These are phyloP conservation scores for Murraya paniculata DNA, from an alignment of 345 rosid species.

Conservation along the genomic window DNA sequence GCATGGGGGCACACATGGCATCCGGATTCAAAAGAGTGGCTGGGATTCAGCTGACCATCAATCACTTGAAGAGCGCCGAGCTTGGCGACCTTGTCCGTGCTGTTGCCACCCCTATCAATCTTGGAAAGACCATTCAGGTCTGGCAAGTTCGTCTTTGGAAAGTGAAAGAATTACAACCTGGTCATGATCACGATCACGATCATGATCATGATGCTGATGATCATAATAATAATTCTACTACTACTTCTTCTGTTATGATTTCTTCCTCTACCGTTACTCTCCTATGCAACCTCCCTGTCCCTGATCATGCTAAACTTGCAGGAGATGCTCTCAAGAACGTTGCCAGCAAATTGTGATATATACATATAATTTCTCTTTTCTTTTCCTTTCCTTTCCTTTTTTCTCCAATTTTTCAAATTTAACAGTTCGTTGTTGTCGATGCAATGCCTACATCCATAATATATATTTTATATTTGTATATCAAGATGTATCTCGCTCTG, in stretches of 20 bases:
- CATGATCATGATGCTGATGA: too few relatives aligned
- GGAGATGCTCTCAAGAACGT: conserved; percentile 40
- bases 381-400: too few relatives aligned
- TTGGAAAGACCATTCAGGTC: conserved; percentile 86
- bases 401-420: too few relatives aligned
- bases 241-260: not conserved
- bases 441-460: too few relatives aligned
- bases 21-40: conserved; percentile 75
- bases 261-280: conserved; percentile 75
- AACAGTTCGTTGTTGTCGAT: too few relatives aligned
- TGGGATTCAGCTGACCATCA: conserved; percentile 86
- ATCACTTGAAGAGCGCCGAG: conserved; percentile 69
- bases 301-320: conserved; percentile 55
- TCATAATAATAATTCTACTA: too few relatives aligned
- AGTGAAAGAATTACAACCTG: conserved; percentile 12
- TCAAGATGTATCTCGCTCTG: too few relatives aligned
- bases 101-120: conserved; percentile 69
- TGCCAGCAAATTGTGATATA: conserved; percentile 49
- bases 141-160: conserved; percentile 86
- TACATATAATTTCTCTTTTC: too few relatives aligned
- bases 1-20: conserved; percentile 34
- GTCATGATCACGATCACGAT: too few relatives aligned
- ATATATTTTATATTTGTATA: too few relatives aligned
- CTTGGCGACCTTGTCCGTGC: conserved; percentile 69
- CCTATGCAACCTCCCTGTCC: conserved; percentile 66